Conservation (phyloP, 2,329 filamentous ascomycete genomes). For the Sphaceloma murrayae region DNA sequence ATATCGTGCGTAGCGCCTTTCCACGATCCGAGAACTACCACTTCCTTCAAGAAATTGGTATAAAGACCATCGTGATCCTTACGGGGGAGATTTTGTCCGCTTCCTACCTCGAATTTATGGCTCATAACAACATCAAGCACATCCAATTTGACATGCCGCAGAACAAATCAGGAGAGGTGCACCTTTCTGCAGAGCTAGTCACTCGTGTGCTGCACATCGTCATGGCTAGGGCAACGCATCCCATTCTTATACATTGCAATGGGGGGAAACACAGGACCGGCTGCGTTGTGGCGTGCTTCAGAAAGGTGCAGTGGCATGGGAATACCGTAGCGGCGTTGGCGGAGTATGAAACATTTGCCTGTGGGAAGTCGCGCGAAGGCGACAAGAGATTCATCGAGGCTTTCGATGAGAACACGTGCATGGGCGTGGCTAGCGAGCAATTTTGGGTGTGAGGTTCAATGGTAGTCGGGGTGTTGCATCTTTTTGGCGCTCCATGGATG, state of each 20-base stretch:
- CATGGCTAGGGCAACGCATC: conserved; percentile 63
- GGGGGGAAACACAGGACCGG: conserved; percentile 90
- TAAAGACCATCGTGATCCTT: conserved; percentile 66
- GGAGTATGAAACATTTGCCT: not conserved
- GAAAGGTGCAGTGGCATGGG: conserved; percentile 52
- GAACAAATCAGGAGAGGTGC: conserved; percentile 64
- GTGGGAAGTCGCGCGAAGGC: not conserved
- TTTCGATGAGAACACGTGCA: not conserved
- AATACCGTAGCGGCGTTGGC: not conserved
- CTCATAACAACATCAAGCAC: conserved; percentile 58
- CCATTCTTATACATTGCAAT: conserved; percentile 83
- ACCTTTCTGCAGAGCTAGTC: conserved; percentile 59
- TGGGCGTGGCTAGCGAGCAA: not conserved
- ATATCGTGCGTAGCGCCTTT: conserved; percentile 74
- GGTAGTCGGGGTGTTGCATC: not conserved
- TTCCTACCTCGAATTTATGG: conserved; percentile 52
- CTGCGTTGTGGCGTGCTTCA: conserved; percentile 72
- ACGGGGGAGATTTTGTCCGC: conserved; percentile 41
- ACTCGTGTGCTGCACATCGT: conserved; percentile 60
- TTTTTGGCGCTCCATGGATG: not conserved
- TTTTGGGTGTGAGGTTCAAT: not conserved
- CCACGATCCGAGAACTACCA: conserved; percentile 60
- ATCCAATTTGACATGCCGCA: conserved; percentile 68
- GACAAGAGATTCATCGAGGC: conserved; percentile 1
- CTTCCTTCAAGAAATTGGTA: conserved; percentile 56